Percentiles rank a stretch among this genome's conserved stretches.
phyloP scores from a whole-genome alignment of 2,329 filamentous ascomycete genomes.

The Pezicula neosporulosa region DNA sequence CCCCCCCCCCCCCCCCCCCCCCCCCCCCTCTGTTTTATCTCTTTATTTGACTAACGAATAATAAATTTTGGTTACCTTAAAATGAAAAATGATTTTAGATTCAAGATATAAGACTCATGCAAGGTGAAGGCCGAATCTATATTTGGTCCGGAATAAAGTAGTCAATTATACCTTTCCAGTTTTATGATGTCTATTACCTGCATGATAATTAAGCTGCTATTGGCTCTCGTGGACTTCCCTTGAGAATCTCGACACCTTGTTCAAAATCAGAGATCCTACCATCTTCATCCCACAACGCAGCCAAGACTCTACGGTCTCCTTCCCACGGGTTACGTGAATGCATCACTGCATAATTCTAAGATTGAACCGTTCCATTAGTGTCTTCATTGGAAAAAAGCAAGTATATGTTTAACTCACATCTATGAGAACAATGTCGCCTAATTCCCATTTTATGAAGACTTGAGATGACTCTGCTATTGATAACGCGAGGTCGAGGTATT shows the following conservation, averaged over 20 bases:
- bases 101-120: too few relatives aligned
- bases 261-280: conserved; percentile 23
- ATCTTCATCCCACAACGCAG: conserved; percentile 29
- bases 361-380: background rate
- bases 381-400: background rate
- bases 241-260: conserved; percentile 10
- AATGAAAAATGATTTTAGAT: too few relatives aligned
- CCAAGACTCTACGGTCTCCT: conserved; percentile 27
- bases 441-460: conserved; percentile 43
- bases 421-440: conserved; percentile 43
- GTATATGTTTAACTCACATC: conserved; percentile 27
- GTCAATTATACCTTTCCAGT: too few relatives aligned
- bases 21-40: too few relatives aligned
- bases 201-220: too few relatives aligned
- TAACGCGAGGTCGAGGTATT: conserved; percentile 37
- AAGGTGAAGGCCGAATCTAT: too few relatives aligned
- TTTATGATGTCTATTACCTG: too few relatives aligned
- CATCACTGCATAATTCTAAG: conserved; percentile 31
- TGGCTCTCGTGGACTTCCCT: too few relatives aligned
- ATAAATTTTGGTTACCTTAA: too few relatives aligned
- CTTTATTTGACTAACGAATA: too few relatives aligned
- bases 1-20: too few relatives aligned
- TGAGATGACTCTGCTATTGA: conserved; percentile 45
- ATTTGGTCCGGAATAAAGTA: too few relatives aligned
- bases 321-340: conserved; percentile 30